Evolutionary conservation across 208 protist species (phyloP).

Genomic region (Leishmania turanica): DNA sequence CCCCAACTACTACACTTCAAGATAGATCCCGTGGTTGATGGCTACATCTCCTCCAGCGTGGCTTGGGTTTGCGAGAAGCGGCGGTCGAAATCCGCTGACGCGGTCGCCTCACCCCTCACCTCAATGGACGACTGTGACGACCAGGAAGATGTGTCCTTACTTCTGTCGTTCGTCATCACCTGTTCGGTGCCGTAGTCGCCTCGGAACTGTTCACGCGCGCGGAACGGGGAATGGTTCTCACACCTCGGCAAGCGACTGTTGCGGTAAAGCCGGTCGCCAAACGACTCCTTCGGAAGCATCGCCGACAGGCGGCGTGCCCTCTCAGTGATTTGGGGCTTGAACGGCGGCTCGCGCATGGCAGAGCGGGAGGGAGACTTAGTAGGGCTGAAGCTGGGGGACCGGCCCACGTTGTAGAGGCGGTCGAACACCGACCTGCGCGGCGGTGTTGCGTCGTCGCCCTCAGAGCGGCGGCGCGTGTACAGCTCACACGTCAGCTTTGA

Average conservation of each 20-base stretch:
- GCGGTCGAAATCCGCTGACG: background rate
- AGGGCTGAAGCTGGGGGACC: slow-evolving; percentile 19
- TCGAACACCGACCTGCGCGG: slow-evolving; percentile 35
- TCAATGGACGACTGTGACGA: slow-evolving; percentile 22
- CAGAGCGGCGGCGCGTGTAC: background rate
- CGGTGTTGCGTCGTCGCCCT: background rate
- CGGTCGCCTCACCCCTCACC: background rate
- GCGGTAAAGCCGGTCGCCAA: slow-evolving; percentile 52
- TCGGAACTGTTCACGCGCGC: slow-evolving; percentile 13
- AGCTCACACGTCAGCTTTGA: slow-evolving; percentile 27
- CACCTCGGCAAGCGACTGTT: slow-evolving; percentile 18
- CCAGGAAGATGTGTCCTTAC: slow-evolving; percentile 14
- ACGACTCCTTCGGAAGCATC: slow-evolving; percentile 21
- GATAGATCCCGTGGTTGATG: too few species aligned
- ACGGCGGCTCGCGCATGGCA: slow-evolving; percentile 17
- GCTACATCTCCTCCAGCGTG: slow-evolving; percentile 15
- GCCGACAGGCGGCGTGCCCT: slow-evolving; percentile 34
- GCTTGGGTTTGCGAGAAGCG: slow-evolving; percentile 6
- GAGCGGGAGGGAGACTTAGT: slow-evolving; percentile 26
- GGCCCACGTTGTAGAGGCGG: slow-evolving; percentile 33
- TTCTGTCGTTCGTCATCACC: slow-evolving; percentile 1
- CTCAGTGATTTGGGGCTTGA: slow-evolving; percentile 56
- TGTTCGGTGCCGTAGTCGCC: slow-evolving; percentile 28
- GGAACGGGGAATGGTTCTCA: slow-evolving; percentile 12
- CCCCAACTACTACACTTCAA: background rate